These are phyloP conservation scores for Spinellus fusiger DNA, from an alignment of 192 early-diverging fungal species.

Conservation along the genomic window DNA sequence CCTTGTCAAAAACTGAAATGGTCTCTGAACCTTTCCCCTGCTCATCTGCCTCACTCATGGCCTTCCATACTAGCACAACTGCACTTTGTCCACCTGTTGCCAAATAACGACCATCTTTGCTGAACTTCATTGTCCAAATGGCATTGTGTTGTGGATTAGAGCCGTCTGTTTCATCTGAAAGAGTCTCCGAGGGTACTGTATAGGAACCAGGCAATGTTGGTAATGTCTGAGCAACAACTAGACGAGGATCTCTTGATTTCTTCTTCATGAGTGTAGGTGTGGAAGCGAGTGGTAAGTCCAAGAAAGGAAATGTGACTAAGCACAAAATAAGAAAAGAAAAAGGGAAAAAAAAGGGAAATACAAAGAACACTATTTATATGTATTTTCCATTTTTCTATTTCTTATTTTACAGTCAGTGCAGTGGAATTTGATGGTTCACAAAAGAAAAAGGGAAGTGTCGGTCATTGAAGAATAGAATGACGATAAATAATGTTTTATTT, in stretches of 20 bases:
- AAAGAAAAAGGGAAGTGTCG: no score
- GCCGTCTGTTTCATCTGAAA: neutral
- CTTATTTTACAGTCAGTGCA: no score
- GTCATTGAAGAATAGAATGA: no score
- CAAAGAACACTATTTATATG: neutral
- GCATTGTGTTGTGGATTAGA: slow-evolving; percentile 20
- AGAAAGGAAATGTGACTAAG: neutral
- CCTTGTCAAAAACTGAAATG: slow-evolving; percentile 45
- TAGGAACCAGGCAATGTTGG: neutral
- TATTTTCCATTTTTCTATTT: no score
- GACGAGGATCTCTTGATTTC: neutral
- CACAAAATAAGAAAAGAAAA: neutral
- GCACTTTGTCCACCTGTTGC: slow-evolving; percentile 69
- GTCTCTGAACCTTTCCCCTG: slow-evolving; percentile 15
- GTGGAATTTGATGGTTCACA: no score
- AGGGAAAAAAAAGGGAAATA: neutral
- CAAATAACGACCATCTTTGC: slow-evolving; percentile 66
- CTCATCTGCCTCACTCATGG: slow-evolving; percentile 1
- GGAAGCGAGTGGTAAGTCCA: no score
- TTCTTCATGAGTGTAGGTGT: no score
- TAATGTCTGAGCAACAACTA: slow-evolving; percentile 5
- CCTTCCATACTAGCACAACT: slow-evolving; percentile 59
- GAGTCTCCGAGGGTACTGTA: neutral
- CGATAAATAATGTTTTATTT: no score
- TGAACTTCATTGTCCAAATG: slow-evolving; percentile 72